Evolutionary conservation across 345 rosid species (phyloP), one percentile per base, ranked within the genome.

Genomic region (Populus simonii): DNA sequence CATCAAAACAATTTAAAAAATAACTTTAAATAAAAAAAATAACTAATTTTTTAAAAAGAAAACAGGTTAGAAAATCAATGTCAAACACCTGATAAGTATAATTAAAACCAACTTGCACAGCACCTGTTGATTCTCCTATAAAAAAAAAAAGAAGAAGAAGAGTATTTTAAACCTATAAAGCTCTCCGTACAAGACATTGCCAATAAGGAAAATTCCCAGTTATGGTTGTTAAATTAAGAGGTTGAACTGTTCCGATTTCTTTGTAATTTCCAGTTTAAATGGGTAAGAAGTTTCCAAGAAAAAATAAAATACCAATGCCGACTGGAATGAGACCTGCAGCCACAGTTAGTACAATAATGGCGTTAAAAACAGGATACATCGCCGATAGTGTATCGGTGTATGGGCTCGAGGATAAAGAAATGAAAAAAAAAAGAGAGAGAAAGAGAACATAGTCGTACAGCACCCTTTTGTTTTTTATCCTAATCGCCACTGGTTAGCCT

Each of bases 101-200:
- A 36, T 72, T 51, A 66, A 72, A 66, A 35, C 25, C 81, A 72
- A 65, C 55, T 78, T 72, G 81, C 41, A 17, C 31, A 39, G 59
- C 47, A 53, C 27, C 53, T 22, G 29, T 66, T 29, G 73, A 73
- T 78, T 78, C 77, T 62, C 23, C 17, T 3, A 18, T 66, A 27
- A 18, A n/a, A 31, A 8, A 6, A 38, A 59, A 3, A 10, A 10
- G 1, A n/a, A 2, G 5, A 33, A 33, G 5, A 33, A 2, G 3
- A 31, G 8, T 66, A 25, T 53, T 49, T 31, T 47, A 35, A 29
- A 31, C 2, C 0, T 25, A 16, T 6, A 55, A 5, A 43, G 18
- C 63, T 70, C 45, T 63, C 43, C 11, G 16, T 55, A 51, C 33
- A 18, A 10, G 39, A 17, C 29, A 23, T 73, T 25, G 20, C 47